Evolutionary conservation across 208 protist genomes (phyloP), one percentile per base, ranked within the genome.

Genomic region (Leishmania braziliensis): DNA sequence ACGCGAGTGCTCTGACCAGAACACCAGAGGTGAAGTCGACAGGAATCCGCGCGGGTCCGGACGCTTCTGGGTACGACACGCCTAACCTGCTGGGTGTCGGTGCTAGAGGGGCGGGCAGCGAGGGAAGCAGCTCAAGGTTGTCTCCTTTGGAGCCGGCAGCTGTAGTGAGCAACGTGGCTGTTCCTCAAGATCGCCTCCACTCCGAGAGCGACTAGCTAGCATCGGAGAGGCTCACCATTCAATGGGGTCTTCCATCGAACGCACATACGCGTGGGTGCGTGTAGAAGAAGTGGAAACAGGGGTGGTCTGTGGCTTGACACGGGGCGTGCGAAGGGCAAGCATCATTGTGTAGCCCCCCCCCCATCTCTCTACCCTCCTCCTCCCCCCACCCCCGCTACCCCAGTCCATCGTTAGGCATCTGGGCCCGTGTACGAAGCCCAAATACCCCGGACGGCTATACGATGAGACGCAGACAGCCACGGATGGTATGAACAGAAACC

Each of bases 131-230:
- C 33, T 51, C 54, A 2, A 36, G 36, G 12, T 39, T 70, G 48
- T 76, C 76, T 16, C 62, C 62, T 36, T 36, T 43, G 50, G 71
- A n/a, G 74, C 81, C 71, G 69, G 80, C 63, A 54, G 82, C 68
- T 53, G 82, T 83, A 56, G 80, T 89, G 60, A 82, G 79, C 79
- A 89, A 86, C 54, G 78, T 77, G 16, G 78, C 82, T 20, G 79
- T 82, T 12, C 74, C 72, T 60, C 85, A 81, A 58, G 74, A 85
- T 36, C 79, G 82, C 48, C 79, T 86, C 29, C 82, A 84, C 66
- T 89, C 81, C 9, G 82, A 86, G 36, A 88, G 85, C 72, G 85
- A 89, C 53, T 89, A 75, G 48, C 48, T 43, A 18, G 5, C 68
- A 46, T 3, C 65, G 12, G 33, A 70, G 23, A 33, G 33, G 6